Base-by-base conservation (phyloP, 2,329 filamentous ascomycete genomes). In the Aspergillus uvarum region DNA sequence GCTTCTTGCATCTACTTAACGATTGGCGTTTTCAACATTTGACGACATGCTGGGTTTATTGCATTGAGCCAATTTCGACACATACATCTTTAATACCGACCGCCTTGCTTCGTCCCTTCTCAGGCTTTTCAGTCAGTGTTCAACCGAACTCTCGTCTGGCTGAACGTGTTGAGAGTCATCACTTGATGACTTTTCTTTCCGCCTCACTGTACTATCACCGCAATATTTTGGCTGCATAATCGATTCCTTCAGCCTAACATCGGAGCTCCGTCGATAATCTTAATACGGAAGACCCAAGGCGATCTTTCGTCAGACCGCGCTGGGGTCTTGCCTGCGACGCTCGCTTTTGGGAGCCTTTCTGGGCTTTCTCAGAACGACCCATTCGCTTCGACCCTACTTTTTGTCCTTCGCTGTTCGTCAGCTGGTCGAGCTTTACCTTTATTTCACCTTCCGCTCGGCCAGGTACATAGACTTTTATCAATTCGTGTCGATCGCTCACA, bases 401-500 rank as follows among this genome's bases (percentile, higher is more conserved):
- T 64, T 66, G 69, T 70, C 71, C 66, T 68, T 74, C 73, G 71
- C 69, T 73, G 68, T 68, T 68, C 68, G 68, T 65, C 60, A 54
- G 59, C 64, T 70, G 70, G 66, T 68, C 71, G 68, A 67, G 71
- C 68, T 60, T 64, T 58, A 65, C 58, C 61, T 65, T 64, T 63
- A 70, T 69, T 29, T 29, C 60, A 55, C 62, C 66, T 69, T 70
- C 50, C 55, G 65, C 70, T 71, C 69, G 68, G 66, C 63, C 67
- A 68, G 65, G 58, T 71, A 70, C 65, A 73, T 71, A 72, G 65
- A 69, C 54, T 67, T 65, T 70, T 66, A 65, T 63, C 68, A 44
- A 8, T 75, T 76, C 71, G 65, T 74, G 74, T 76, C 74, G 64
- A 70, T 77, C 74, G 73, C 71, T 76, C 71, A 72, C 70, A 71